phyloP scores from a whole-genome alignment of 169 alveolate species.

The Eimeria acervulina region DNA sequence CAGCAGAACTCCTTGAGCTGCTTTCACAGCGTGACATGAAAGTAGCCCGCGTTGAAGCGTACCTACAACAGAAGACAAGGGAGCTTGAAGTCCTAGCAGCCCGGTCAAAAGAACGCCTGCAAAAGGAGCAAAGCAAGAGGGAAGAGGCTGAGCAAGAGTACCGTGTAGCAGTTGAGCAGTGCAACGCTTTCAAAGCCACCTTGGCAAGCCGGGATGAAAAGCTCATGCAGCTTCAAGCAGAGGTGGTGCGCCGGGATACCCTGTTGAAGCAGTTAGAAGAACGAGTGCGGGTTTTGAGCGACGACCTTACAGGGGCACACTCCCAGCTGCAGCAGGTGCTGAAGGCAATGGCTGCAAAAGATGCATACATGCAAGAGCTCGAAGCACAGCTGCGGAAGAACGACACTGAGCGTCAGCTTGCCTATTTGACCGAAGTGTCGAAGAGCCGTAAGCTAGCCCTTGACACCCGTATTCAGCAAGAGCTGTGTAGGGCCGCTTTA shows the following conservation, averaged over 20 bases:
- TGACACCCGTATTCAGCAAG: constrained; percentile 79
- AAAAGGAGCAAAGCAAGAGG: constrained; percentile 29
- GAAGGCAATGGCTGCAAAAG: constrained; percentile 68
- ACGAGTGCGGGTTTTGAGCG: constrained; percentile 49
- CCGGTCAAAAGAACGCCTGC: constrained; percentile 58
- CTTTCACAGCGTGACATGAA: constrained; percentile 82
- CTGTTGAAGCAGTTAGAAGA: constrained; percentile 61
- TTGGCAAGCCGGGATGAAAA: constrained; percentile 75
- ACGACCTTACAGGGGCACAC: constrained; percentile 56
- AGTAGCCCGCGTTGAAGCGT: constrained; percentile 78
- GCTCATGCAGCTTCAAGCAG: constrained; percentile 67
- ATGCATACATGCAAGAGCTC: constrained; percentile 78
- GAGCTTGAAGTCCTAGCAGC: constrained; percentile 66
- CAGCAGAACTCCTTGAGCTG: constrained; percentile 81
- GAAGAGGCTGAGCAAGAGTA: constrained; percentile 79
- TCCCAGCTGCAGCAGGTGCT: constrained; percentile 77
- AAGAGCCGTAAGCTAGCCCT: constrained; percentile 77
- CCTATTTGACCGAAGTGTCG: constrained; percentile 77
- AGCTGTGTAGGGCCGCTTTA: constrained; percentile 69
- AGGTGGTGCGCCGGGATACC: constrained; percentile 80
- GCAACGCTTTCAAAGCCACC: constrained; percentile 52
- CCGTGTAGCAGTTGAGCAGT: constrained; percentile 70
- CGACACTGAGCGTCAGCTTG: constrained; percentile 77
- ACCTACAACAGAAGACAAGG: constrained; percentile 72
- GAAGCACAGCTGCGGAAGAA: constrained; percentile 78